Conservation (phyloP, 331 rosid species). For the Acacia pycnantha region DNA sequence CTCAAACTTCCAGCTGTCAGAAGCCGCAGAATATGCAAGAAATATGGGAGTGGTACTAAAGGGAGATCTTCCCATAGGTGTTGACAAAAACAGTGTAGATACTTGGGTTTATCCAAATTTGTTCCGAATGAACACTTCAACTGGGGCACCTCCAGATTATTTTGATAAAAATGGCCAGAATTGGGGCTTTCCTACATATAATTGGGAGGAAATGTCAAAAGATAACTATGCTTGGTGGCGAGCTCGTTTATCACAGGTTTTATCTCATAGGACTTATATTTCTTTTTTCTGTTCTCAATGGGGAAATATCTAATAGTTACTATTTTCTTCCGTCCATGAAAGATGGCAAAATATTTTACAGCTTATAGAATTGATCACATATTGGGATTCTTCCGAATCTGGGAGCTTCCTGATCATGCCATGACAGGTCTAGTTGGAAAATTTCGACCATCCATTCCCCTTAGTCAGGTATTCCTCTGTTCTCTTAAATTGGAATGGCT, state of each 20-base stretch:
- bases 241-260: slow-evolving; percentile 94
- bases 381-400: slow-evolving; percentile 92
- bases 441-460: slow-evolving; percentile 93
- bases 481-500: slow-evolving; percentile 15
- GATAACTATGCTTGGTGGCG: slow-evolving; percentile 98
- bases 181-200: slow-evolving; percentile 99
- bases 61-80: slow-evolving; percentile 99
- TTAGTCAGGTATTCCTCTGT: slow-evolving; percentile 67
- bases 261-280: slow-evolving; percentile 18
- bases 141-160: slow-evolving; percentile 99
- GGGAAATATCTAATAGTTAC: slow-evolving; percentile 23
- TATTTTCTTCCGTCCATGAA: slow-evolving; percentile 34
- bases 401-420: slow-evolving; percentile 99
- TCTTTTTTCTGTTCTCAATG: background rate
- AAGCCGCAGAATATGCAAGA: slow-evolving; percentile 88
- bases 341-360: slow-evolving; percentile 98
- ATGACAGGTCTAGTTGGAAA: slow-evolving; percentile 88
- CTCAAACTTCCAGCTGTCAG: slow-evolving; percentile 62
- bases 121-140: slow-evolving; percentile 94
- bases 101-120: slow-evolving; percentile 94
- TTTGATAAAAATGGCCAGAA: slow-evolving; percentile 99
- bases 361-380: slow-evolving; percentile 96
- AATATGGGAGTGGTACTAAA: slow-evolving; percentile 81
- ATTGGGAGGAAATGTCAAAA: slow-evolving; percentile 98
- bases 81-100: slow-evolving; percentile 93